Percentiles rank a stretch among this genome's conserved stretches.
Conservation (phyloP, 768 basidiomycete species). For the Mrakia frigida region DNA sequence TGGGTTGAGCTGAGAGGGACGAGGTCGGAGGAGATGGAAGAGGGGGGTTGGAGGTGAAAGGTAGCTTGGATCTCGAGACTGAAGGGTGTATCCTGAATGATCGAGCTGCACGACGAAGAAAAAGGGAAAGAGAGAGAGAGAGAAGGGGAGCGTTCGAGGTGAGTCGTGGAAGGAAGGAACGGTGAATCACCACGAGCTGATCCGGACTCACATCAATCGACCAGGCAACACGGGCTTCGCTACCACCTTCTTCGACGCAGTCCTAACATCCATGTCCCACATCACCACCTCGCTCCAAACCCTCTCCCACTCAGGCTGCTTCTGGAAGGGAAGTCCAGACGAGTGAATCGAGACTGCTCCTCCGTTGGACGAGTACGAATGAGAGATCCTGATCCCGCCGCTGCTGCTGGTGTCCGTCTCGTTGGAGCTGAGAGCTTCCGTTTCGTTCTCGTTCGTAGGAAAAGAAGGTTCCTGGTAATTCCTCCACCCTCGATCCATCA, state of each 20-base stretch:
- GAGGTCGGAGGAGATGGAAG: background rate
- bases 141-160: background rate
- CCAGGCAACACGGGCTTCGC: background rate
- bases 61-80: background rate
- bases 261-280: background rate
- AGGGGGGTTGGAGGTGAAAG: background rate
- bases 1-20: background rate
- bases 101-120: background rate
- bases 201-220: background rate
- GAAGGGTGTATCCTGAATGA: background rate
- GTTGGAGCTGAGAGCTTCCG: background rate
- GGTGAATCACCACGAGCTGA: background rate
- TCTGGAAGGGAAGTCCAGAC: background rate
- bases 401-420: no score
- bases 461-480: background rate
- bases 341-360: background rate
- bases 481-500: background rate
- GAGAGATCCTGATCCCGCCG: background rate
- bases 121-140: background rate
- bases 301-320: background rate
- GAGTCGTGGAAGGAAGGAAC: background rate
- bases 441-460: background rate
- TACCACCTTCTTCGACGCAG: background rate
- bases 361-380: background rate
- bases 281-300: conserved; percentile 2